Percentiles rank a stretch among this genome's conserved stretches.
Conservation (phyloP, 192 early-diverging fungal species). For the Blastocladiella britannica region DNA sequence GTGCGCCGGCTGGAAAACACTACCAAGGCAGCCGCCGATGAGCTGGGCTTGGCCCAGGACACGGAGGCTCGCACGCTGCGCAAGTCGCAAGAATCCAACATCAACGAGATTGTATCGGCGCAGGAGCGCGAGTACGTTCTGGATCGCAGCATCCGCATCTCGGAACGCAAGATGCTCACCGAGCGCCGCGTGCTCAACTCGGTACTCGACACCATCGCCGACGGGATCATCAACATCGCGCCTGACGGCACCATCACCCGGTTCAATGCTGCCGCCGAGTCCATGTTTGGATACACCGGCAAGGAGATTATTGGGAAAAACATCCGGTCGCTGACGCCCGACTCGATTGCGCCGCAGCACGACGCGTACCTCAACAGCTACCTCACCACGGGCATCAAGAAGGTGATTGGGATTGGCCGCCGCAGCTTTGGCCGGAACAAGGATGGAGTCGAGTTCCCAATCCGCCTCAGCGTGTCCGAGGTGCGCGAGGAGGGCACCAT, state of each 20-base stretch:
- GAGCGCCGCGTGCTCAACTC: conserved; percentile 15
- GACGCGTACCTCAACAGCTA: conserved; percentile 3
- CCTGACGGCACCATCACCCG: conserved; percentile 9
- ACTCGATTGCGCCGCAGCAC: conserved; percentile 7
- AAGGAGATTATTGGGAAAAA: conserved; percentile 14
- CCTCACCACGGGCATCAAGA: conserved; percentile 5
- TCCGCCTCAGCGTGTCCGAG: conserved; percentile 2
- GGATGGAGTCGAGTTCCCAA: conserved; percentile 3
- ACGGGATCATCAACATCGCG: conserved; percentile 19
- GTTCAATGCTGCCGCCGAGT: conserved; percentile 15
- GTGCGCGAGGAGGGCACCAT: conserved; percentile 4
- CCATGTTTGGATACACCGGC: conserved; percentile 8
- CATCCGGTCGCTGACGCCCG: conserved; percentile 14
- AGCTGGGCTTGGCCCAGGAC: background rate
- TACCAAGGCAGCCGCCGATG: background rate
- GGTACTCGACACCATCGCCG: conserved; percentile 12
- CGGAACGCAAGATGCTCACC: conserved; percentile 13
- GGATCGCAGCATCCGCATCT: conserved; percentile 16
- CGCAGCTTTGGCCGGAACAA: background rate
- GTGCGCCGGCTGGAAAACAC: background rate
- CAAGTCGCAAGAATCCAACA: conserved; percentile 4
- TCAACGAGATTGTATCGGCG: conserved; percentile 3
- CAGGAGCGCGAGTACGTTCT: conserved; percentile 19
- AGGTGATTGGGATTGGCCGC: conserved; percentile 5
- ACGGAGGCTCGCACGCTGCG: background rate